phyloP scores from a whole-genome alignment of 2,329 filamentous ascomycete genomes.

The Cyphellophora attinorum region DNA sequence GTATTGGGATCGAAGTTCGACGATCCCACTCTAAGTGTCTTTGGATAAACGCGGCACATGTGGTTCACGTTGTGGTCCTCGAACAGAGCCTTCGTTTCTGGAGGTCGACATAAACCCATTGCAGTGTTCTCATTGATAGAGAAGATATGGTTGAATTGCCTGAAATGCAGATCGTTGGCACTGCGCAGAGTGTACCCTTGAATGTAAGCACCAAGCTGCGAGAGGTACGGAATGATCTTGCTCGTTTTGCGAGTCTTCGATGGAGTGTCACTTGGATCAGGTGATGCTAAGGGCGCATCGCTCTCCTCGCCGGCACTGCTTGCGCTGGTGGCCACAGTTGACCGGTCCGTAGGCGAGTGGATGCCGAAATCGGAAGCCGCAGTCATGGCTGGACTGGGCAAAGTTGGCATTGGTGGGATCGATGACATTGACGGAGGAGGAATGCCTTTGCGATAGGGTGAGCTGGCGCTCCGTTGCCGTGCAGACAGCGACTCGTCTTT shows the following conservation, averaged over 20 bases:
- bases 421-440: conserved; percentile 31
- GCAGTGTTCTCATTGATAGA: conserved; percentile 90
- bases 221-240: conserved; percentile 77
- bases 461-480: conserved; percentile 64
- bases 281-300: conserved; percentile 45
- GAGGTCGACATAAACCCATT: conserved; percentile 65
- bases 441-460: conserved; percentile 44
- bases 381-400: conserved; percentile 35
- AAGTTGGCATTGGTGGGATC: conserved; percentile 25
- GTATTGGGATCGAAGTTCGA: conserved; percentile 90
- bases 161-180: conserved; percentile 69
- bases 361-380: conserved; percentile 37
- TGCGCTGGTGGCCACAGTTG: conserved; percentile 43
- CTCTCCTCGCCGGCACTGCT: conserved; percentile 67
- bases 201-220: conserved; percentile 74
- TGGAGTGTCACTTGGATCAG: conserved; percentile 49
- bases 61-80: conserved; percentile 86
- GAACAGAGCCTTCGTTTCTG: conserved; percentile 66
- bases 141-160: conserved; percentile 86
- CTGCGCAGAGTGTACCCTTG: conserved; percentile 73
- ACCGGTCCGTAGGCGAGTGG: conserved; percentile 42
- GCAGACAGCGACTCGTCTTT: conserved; percentile 29
- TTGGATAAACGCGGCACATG: conserved; percentile 90
- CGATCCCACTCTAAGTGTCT: conserved; percentile 69
- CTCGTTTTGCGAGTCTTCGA: conserved; percentile 56